Base-by-base conservation (phyloP, 2,329 filamentous ascomycete species). In the Sclerotinia nivalis region DNA sequence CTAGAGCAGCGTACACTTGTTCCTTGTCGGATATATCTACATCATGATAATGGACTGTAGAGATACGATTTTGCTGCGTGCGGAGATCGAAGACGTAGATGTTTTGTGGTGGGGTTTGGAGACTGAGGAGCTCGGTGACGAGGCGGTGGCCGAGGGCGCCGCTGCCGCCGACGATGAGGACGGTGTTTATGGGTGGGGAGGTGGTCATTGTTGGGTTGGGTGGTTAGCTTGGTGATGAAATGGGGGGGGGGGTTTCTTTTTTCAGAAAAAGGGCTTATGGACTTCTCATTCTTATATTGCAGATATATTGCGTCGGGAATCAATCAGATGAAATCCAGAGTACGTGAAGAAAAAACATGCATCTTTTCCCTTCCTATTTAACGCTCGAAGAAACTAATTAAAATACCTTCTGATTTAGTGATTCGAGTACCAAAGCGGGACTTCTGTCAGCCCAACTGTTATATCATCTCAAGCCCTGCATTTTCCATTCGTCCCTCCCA, bases 131-230 rank as follows among this genome's bases (percentile, higher is more conserved):
- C 76, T 92, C 85, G 80, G 89, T 86, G 78, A 94, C 89, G 74
- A 94, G 89, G 81, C 93, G 91, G 81, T 91, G 89, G 79, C 92
- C 92, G n/a, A 95, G 85, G 81, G 93, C 93, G 74, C 92, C 92
- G 79, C 91, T 93, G 78, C 92, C 91, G 76, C 92, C 92, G 74
- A 93, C 88, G 74, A 95, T 89, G 75, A 93, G 84, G 76, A 93
- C 90, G 73, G 70, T 67, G 15, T 61, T 40, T 25, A 61, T 47
- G 18, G 18, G 45, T 8, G 15, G 4, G 7, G 15, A 6, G 20
- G 45, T 20, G 7, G 4, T 20, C 45, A 47, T 47, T 18, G 15
- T 47, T 18, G 2, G 13, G 15, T 47, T 47, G 15, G 18, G 18
- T 47, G 3, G 4, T 47, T 47, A 1, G 13, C 20, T 47, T 47